Evolutionary conservation across 805 yeast genomes (phyloP), one percentile per base, ranked within the genome.

Genomic region (Maudiozyma turicensis): DNA sequence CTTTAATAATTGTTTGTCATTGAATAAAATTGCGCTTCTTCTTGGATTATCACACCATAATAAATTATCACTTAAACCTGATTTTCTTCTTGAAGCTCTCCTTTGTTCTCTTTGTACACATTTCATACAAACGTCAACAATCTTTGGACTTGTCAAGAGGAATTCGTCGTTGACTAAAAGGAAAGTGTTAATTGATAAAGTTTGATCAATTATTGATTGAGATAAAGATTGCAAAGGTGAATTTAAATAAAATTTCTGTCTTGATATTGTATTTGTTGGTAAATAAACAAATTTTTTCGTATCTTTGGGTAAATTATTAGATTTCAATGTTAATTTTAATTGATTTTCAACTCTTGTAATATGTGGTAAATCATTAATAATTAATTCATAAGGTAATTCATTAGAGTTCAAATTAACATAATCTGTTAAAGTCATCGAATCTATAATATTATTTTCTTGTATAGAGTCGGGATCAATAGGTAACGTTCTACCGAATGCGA

Each of bases 331-430:
- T 41, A 95, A 70, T 64, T 88, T 90, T 62, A 93, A 87, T 68
- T 93, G 99, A 13, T 97, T 91, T 67, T 91, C 99, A 6, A 91
- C 99, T 55, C 99, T 78, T 10, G 96, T 87, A 56, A 80, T 81
- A 5, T 77, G 69, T 1, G 97, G 97, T 43, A 91, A 71, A 46
- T 81, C 84, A 7, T 72, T 65, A 1, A 91, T 70, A 29, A 68
- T 63, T 47, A 85, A 54, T 48, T 72, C 69, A 61, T 76, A 81
- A 4, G 75, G 74, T 43, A 71, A 50, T 2, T 14, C 8, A 20
- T 42, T 40, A 32, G 48, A 50, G 29, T 30, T 44, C 7, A 42
- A 15, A 34, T 35, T 47, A 35, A 43, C 34, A 32, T 13, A 37
- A n/a, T 37, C 38, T 29, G 14, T 13, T 15, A 43, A 28, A 14